These are phyloP conservation scores for Pseudomassariella vexata DNA, from an alignment of 2,329 filamentous ascomycete genomes.

Conservation along the genomic window DNA sequence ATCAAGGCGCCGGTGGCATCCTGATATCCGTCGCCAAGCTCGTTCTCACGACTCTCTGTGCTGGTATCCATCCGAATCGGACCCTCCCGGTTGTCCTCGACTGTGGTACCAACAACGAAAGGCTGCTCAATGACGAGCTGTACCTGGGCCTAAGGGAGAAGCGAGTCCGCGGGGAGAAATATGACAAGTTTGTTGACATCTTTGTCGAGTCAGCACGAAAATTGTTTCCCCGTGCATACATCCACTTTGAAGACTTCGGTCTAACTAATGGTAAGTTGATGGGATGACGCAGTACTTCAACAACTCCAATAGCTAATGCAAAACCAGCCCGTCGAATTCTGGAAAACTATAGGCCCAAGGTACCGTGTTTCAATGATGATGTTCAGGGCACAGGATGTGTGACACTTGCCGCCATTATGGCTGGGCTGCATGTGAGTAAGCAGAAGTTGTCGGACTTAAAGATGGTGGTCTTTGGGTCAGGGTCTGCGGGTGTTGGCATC, in stretches of 20 bases:
- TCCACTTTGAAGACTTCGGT: slow-evolving; percentile 89
- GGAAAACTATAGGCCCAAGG: slow-evolving; percentile 65
- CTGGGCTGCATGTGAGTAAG: slow-evolving; percentile 64
- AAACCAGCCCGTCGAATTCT: slow-evolving; percentile 61
- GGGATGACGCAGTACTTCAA: slow-evolving; percentile 10
- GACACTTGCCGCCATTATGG: slow-evolving; percentile 75
- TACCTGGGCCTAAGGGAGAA: slow-evolving; percentile 70
- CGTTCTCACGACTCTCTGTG: slow-evolving; percentile 75
- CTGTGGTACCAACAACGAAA: slow-evolving; percentile 77
- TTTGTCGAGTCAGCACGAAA: slow-evolving; percentile 66
- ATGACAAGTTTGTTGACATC: slow-evolving; percentile 69
- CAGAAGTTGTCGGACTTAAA: slow-evolving; percentile 62
- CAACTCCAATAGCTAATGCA: background rate
- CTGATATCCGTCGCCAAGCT: slow-evolving; percentile 82
- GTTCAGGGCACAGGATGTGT: slow-evolving; percentile 87
- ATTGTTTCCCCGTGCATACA: slow-evolving; percentile 72
- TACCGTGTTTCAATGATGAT: slow-evolving; percentile 88
- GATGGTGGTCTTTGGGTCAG: slow-evolving; percentile 73
- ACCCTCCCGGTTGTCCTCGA: slow-evolving; percentile 79
- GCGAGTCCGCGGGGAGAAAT: slow-evolving; percentile 63
- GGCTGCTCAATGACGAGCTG: slow-evolving; percentile 67
- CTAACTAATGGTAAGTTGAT: slow-evolving; percentile 58
- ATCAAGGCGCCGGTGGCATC: slow-evolving; percentile 81
- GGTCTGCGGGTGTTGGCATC: slow-evolving; percentile 78
- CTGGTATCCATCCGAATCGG: slow-evolving; percentile 75